A percentile compares a stretch with the other conserved stretches of the same genome.
phyloP scores from a whole-genome alignment of 495 filamentous ascomycete genomes.

The Aspergillus diversus region DNA sequence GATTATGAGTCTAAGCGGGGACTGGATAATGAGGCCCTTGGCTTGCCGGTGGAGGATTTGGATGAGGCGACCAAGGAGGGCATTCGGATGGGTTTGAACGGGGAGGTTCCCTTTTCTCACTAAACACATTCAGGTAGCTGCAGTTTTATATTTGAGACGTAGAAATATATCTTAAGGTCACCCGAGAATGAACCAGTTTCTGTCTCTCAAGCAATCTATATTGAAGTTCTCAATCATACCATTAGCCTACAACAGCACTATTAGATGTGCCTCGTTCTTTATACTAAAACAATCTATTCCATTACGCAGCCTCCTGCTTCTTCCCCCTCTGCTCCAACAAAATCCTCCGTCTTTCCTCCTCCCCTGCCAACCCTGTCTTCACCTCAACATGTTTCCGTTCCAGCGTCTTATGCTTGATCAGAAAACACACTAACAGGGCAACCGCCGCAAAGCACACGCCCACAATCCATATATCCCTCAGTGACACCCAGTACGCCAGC shows the following conservation, averaged over 20 bases:
- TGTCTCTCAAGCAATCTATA: no score
- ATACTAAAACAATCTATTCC: no score
- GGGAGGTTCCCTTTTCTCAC: neutral
- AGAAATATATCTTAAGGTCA: no score
- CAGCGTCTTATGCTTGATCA: slow-evolving; percentile 11
- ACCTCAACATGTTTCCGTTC: slow-evolving; percentile 15
- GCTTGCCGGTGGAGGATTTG: slow-evolving; percentile 58
- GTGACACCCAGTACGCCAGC: slow-evolving; percentile 45
- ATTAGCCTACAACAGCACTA: no score
- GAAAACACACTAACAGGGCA: slow-evolving; percentile 33
- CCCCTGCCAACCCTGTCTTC: slow-evolving; percentile 12
- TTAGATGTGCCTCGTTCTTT: no score
- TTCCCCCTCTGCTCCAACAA: no score
- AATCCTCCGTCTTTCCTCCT: neutral
- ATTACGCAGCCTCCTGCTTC: no score
- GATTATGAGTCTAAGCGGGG: slow-evolving; percentile 35
- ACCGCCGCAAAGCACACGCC: slow-evolving; percentile 46
- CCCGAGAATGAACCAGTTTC: no score
- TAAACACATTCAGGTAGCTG: neutral
- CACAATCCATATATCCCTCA: slow-evolving; percentile 53
- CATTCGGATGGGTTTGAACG: slow-evolving; percentile 21
- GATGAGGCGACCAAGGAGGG: slow-evolving; percentile 54
- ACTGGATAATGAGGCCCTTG: slow-evolving; percentile 53
- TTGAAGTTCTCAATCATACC: no score
- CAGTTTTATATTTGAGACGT: neutral